Base-by-base conservation (phyloP, 495 filamentous ascomycete species). In the Penicillium crystallinum region DNA sequence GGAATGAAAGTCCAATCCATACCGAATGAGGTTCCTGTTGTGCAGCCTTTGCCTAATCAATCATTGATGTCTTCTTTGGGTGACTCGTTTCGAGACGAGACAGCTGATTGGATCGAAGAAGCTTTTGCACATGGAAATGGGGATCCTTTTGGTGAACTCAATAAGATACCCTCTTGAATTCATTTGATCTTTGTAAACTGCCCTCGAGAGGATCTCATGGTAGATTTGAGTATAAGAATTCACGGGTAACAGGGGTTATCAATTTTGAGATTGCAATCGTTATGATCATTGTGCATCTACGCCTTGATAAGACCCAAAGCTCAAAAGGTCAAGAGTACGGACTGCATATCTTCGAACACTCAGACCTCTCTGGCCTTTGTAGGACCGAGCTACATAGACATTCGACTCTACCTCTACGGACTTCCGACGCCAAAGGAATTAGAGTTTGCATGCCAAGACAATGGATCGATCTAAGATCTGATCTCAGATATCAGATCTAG, bases 21-120 rank as follows among this genome's bases (percentile, higher is more conserved):
- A 36, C 40, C 4, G 12, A 43, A 49, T 11, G 15, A 23, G 27
- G 6, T 36, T 33, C 42, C 39, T 1, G 35, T 35, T 8, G 36
- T 46, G 9, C 46, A 46, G 30, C 47, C 19, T 9, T 21, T 46
- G 12, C 23, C 18, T 19, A 38, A 29, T 9, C 54, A 17, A 30
- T 35, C 38, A 18, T 17, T 40, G 1, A 23, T 53, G 9, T 15
- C 52, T 42, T 57, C 55, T 34, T 35, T 53, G 9, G 47, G 41
- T 15, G 63, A 69, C 15, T 76, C 73, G 8, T 76, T 76, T 39
- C 59, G 60, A n/a, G 71, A 76, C 22, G 73, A 76, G 2, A 74
- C 71, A 6, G 67, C 71, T 4, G 51, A 62, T 22, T 62, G 66
- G 14, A 58, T 75, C 42, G 69, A 75, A 50, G 59, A 72, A 34